These are phyloP conservation scores for Suillus fuscotomentosus DNA, from an alignment of 768 basidiomycete species.

Conservation along the genomic window DNA sequence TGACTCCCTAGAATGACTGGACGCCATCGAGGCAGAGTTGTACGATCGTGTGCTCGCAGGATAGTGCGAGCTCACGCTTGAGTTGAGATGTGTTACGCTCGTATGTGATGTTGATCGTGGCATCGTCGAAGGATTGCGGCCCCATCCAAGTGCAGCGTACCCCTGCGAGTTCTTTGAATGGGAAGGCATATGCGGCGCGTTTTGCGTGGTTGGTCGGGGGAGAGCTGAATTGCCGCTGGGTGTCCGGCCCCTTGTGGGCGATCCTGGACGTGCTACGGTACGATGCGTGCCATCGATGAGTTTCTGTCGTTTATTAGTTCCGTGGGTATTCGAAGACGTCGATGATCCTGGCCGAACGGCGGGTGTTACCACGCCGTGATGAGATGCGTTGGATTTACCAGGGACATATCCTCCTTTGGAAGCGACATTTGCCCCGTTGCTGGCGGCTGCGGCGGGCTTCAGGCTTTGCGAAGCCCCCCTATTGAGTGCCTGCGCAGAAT, in stretches of 20 bases:
- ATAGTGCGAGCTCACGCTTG: constrained; percentile 6
- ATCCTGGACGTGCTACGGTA: constrained; percentile 19
- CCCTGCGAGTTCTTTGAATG: constrained; percentile 27
- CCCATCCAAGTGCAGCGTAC: constrained; percentile 30
- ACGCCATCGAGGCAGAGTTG: constrained; percentile 7
- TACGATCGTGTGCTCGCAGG: not conserved
- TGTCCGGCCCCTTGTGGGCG: constrained; percentile 29
- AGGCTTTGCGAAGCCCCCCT: constrained; percentile 25
- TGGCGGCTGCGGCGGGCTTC: constrained; percentile 15
- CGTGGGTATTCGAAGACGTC: constrained; percentile 42
- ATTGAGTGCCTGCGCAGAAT: constrained; percentile 30
- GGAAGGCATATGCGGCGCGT: constrained; percentile 6
- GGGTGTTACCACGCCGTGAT: constrained; percentile 49
- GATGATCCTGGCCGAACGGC: constrained; percentile 50
- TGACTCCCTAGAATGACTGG: constrained; percentile 12
- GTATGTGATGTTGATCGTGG: constrained; percentile 27
- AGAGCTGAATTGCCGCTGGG: constrained; percentile 22
- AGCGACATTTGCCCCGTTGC: constrained; percentile 6
- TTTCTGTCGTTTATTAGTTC: constrained; percentile 62
- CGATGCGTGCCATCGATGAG: constrained; percentile 39
- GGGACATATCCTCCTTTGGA: constrained; percentile 25
- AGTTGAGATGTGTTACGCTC: constrained; percentile 14
- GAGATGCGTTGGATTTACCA: constrained; percentile 28
- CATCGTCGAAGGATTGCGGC: constrained; percentile 33
- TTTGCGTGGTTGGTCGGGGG: constrained; percentile 12